phyloP scores from a whole-genome alignment of 2,329 filamentous ascomycete species.

The Nemania abortiva region DNA sequence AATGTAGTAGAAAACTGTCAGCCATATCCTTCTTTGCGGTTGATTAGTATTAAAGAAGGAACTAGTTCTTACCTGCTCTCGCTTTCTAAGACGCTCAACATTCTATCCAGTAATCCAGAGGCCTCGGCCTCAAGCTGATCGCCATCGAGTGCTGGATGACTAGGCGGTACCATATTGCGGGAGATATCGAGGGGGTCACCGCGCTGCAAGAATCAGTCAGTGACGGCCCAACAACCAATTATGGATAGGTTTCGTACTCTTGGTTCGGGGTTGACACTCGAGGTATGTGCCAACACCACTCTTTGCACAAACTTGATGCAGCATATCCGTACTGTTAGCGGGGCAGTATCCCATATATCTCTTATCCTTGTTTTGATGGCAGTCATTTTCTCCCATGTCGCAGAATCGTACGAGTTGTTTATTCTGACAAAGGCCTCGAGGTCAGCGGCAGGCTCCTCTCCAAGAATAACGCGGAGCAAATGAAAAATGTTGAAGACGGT shows the following conservation, averaged over 20 bases:
- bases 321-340: constrained; percentile 84
- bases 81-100: constrained; percentile 87
- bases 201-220: constrained; percentile 54
- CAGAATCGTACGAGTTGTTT: constrained; percentile 82
- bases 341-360: constrained; percentile 84
- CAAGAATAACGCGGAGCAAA: constrained; percentile 4
- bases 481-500: constrained; percentile 28
- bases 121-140: constrained; percentile 92
- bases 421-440: constrained; percentile 70
- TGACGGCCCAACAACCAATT: constrained; percentile 2
- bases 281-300: constrained; percentile 91
- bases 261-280: constrained; percentile 83
- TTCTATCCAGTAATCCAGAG: constrained; percentile 87
- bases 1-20: constrained; percentile 33
- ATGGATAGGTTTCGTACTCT: constrained; percentile 68
- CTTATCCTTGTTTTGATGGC: constrained; percentile 91
- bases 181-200: constrained; percentile 78
- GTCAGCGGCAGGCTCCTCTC: constrained; percentile 42
- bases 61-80: constrained; percentile 76
- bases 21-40: background rate
- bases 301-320: constrained; percentile 98
- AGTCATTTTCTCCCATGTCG: constrained; percentile 88
- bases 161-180: constrained; percentile 83
- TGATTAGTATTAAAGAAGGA: background rate
- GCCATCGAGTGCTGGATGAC: constrained; percentile 83